Evolutionary conservation across 140 eudicot genomes (phyloP), one percentile per base, ranked within the genome.

Genomic region (Anethum foeniculum): DNA sequence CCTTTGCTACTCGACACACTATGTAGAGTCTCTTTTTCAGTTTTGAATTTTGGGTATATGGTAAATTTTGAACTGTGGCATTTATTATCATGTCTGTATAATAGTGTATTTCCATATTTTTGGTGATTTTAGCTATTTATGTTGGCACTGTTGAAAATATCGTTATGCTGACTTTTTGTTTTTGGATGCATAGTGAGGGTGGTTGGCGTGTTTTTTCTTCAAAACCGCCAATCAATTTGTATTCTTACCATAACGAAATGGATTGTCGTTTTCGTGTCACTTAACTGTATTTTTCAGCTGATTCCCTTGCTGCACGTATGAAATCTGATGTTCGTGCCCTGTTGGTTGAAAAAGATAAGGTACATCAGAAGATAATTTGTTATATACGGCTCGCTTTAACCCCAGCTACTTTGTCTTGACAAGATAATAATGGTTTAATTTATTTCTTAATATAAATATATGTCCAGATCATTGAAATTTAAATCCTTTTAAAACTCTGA

Each of bases 241-340:
- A 21, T 46, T n/a, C 44, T 68, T 73, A 12, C 47, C 4, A 1
- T 44, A 11, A 12, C 13, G 75, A 27, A 47, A 30, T 15, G 34
- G 23, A 5, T 43, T 9, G 79, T 32, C 7, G 36, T 39, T 72
- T 81, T 49, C 71, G 18, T 68, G 62, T 39, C 43, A 4, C 84
- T 83, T 86, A 74, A 84, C 86, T 80, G 4, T 77, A 27, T 43
- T 51, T 36, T 83, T 43, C 82, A 91, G 96, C 94, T 44, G 91
- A 88, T 79, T 73, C 86, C 34, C 71, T 84, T 68, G 89, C 88
- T 60, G 83, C 91, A 46, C 80, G 81, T 39, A 44, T 82, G 83
- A 83, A 81, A 69, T 77, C 90, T 78, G 89, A 83, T 75, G 71
- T 85, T 27, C 71, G 76, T 51, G 51, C 78, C 54, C 76, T 23